Percentiles rank a stretch among this genome's conserved stretches.
Evolutionary conservation across 495 filamentous ascomycete genomes (phyloP).

Genomic region (Clohesyomyces aquaticus): DNA sequence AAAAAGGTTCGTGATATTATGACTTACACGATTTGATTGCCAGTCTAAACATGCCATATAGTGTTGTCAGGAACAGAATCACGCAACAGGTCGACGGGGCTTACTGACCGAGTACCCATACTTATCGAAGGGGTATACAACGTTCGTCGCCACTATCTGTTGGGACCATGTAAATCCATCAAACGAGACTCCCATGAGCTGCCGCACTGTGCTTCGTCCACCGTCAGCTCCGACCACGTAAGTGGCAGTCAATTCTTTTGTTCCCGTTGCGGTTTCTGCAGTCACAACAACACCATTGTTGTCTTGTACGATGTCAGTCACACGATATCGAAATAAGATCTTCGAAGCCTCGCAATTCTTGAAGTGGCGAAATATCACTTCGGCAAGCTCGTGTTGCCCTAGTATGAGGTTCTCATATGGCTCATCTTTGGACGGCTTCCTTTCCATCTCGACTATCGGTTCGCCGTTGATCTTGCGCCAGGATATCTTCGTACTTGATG

Average conservation of each 20-base stretch:
- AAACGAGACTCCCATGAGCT: conserved; percentile 58
- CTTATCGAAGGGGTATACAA: conserved; percentile 52
- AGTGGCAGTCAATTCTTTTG: conserved; percentile 5
- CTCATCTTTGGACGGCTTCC: conserved; percentile 7
- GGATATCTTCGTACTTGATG: conserved; percentile 15
- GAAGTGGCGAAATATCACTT: conserved; percentile 32
- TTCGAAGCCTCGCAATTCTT: conserved; percentile 19
- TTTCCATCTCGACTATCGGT: conserved; percentile 29
- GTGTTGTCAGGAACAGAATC: too few relatives aligned
- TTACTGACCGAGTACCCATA: conserved; percentile 55
- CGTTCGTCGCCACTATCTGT: conserved; percentile 65
- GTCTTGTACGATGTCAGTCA: not conserved
- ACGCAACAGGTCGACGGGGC: too few relatives aligned
- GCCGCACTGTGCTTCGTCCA: conserved; percentile 28
- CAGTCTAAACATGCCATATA: too few relatives aligned
- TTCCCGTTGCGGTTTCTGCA: conserved; percentile 17
- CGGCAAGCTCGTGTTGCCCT: conserved; percentile 37
- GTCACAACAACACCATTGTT: not conserved
- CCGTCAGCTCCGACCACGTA: conserved; percentile 42
- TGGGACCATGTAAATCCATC: conserved; percentile 61
- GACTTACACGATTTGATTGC: conserved; percentile 56
- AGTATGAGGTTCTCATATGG: conserved; percentile 37
- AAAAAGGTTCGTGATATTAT: too few relatives aligned
- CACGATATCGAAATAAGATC: conserved; percentile 11
- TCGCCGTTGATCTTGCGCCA: conserved; percentile 32